Evolutionary conservation across 768 basidiomycete species (phyloP).

Genomic region (Auricularia cornea): DNA sequence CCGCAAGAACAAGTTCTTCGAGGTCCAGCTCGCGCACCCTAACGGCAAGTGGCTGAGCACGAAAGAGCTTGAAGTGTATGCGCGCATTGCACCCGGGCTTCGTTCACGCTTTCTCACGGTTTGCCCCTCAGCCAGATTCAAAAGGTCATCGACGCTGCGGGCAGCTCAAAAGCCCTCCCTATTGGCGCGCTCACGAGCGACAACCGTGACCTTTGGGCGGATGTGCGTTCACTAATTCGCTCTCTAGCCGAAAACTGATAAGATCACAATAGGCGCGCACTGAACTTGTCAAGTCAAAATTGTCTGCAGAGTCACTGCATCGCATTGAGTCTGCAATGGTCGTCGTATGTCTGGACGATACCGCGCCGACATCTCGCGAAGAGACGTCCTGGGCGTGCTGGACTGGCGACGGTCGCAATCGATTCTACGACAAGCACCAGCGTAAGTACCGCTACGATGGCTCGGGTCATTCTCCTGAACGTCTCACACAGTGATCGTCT

Average conservation of each 20-base stretch:
- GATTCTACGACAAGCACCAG: slow-evolving; percentile 97
- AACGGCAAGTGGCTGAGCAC: slow-evolving; percentile 66
- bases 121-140: slow-evolving; percentile 48
- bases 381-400: slow-evolving; percentile 75
- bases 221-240: slow-evolving; percentile 35
- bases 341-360: slow-evolving; percentile 78
- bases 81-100: background rate
- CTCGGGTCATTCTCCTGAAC: background rate
- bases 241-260: background rate
- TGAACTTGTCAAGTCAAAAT: slow-evolving; percentile 1
- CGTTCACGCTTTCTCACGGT: background rate
- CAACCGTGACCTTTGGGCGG: slow-evolving; percentile 84
- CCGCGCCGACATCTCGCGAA: slow-evolving; percentile 70
- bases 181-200: slow-evolving; percentile 84
- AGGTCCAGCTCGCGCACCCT: slow-evolving; percentile 59
- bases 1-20: slow-evolving; percentile 86
- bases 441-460: slow-evolving; percentile 37
- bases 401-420: slow-evolving; percentile 84
- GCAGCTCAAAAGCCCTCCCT: slow-evolving; percentile 31
- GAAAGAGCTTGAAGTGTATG: slow-evolving; percentile 70
- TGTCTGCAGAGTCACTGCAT: slow-evolving; percentile 45
- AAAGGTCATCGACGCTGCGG: slow-evolving; percentile 58
- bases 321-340: slow-evolving; percentile 88
- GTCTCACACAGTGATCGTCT: slow-evolving; percentile 66
- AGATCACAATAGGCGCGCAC: slow-evolving; percentile 6